phyloP scores from a whole-genome alignment of 805 yeast genomes.

The Candida awuae region DNA sequence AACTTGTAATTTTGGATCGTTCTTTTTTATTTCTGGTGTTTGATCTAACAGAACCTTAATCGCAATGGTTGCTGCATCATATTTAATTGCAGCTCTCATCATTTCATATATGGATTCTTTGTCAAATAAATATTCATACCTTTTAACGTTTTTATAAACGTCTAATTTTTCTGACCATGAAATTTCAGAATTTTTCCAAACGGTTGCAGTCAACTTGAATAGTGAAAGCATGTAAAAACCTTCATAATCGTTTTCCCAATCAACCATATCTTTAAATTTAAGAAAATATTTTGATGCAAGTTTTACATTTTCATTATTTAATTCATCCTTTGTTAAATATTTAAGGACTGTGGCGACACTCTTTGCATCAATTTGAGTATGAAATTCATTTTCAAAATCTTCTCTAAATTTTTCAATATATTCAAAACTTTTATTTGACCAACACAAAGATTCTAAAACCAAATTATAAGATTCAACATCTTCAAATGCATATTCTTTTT shows the following conservation, averaged over 20 bases:
- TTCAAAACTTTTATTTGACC: slow-evolving; percentile 20
- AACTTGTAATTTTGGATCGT: slow-evolving; percentile 25
- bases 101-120: slow-evolving; percentile 33
- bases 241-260: slow-evolving; percentile 35
- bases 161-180: slow-evolving; percentile 19
- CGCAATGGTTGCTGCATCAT: slow-evolving; percentile 10
- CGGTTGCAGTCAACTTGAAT: slow-evolving; percentile 20
- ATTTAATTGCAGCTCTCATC: slow-evolving; percentile 18
- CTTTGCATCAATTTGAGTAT: slow-evolving; percentile 30
- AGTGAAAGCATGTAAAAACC: slow-evolving; percentile 23
- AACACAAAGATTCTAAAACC: slow-evolving; percentile 22
- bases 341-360: slow-evolving; percentile 31
- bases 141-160: slow-evolving; percentile 35
- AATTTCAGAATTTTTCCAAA: slow-evolving; percentile 16
- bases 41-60: slow-evolving; percentile 14
- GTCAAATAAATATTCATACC: slow-evolving; percentile 32
- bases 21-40: slow-evolving; percentile 24
- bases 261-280: slow-evolving; percentile 28
- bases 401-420: slow-evolving; percentile 22
- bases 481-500: slow-evolving; percentile 16
- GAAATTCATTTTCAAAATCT: slow-evolving; percentile 27
- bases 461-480: slow-evolving; percentile 22
- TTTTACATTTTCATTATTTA: slow-evolving; percentile 1
- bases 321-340: slow-evolving; percentile 12
- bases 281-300: slow-evolving; percentile 9